Conservation (phyloP, 2,329 filamentous ascomycete species). For the Penicillium sp. region DNA sequence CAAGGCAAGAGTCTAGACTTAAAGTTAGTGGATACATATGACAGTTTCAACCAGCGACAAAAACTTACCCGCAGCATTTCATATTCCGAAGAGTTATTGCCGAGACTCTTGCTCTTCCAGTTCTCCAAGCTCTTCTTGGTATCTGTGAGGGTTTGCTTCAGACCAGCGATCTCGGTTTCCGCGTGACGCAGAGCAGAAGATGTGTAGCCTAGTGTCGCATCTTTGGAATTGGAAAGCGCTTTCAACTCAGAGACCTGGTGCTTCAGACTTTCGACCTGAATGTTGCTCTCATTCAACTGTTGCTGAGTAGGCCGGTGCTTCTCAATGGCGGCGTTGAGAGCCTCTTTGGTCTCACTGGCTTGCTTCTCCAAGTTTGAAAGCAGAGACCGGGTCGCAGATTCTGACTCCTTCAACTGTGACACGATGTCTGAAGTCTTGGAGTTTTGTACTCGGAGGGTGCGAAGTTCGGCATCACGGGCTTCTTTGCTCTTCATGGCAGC, state of each 20-base stretch:
- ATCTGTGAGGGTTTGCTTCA: constrained; percentile 71
- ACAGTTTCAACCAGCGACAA: not conserved
- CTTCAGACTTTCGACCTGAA: constrained; percentile 66
- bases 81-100: constrained; percentile 75
- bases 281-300: constrained; percentile 62
- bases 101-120: constrained; percentile 77
- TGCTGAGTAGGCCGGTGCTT: constrained; percentile 74
- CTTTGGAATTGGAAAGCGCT: constrained; percentile 68
- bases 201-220: constrained; percentile 62
- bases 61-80: constrained; percentile 76
- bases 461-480: constrained; percentile 72
- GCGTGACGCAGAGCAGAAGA: constrained; percentile 56
- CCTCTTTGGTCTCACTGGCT: constrained; percentile 72
- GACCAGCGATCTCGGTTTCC: constrained; percentile 69
- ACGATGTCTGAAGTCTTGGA: constrained; percentile 91
- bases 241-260: constrained; percentile 73
- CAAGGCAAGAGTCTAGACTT: constrained; percentile 62
- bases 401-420: constrained; percentile 83
- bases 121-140: constrained; percentile 75
- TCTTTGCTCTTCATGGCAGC: constrained; percentile 92
- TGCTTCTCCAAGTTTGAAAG: constrained; percentile 88
- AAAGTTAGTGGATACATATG: constrained; percentile 14
- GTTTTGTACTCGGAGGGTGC: constrained; percentile 74
- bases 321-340: constrained; percentile 62
- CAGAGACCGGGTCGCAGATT: constrained; percentile 68